These are phyloP conservation scores for Hypoxylon crocopeplum DNA, from an alignment of 495 filamentous ascomycete genomes.

Conservation along the genomic window DNA sequence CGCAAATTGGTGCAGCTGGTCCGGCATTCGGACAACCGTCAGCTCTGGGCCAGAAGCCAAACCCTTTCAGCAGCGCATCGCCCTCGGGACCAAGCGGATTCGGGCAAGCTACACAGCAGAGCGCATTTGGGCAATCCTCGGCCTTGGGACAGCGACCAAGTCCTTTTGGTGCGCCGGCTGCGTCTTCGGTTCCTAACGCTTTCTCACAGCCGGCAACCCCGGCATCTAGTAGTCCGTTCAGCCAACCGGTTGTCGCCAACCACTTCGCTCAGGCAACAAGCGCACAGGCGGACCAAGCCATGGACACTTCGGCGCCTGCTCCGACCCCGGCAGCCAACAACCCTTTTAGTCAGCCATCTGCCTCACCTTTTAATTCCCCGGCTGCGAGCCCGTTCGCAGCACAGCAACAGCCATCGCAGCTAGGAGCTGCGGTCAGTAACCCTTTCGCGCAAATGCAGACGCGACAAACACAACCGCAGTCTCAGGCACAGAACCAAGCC, in stretches of 20 bases:
- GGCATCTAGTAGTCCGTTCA: constrained; percentile 46
- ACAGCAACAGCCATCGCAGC: constrained; percentile 8
- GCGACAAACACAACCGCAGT: constrained; percentile 13
- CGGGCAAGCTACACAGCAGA: constrained; percentile 31
- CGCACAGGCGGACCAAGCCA: constrained; percentile 20
- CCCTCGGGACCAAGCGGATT: constrained; percentile 37
- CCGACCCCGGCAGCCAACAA: constrained; percentile 24
- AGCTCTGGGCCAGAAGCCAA: constrained; percentile 47
- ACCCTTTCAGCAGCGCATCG: constrained; percentile 43
- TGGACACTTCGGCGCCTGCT: constrained; percentile 37
- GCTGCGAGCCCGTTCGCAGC: constrained; percentile 17
- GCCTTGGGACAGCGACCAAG: constrained; percentile 29
- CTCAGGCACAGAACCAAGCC: constrained; percentile 10
- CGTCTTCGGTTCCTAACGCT: constrained; percentile 23
- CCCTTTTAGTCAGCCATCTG: constrained; percentile 23
- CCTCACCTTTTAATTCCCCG: constrained; percentile 8
- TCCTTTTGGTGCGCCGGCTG: constrained; percentile 32
- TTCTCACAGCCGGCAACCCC: constrained; percentile 34
- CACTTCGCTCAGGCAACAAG: constrained; percentile 34
- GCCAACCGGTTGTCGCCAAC: constrained; percentile 39
- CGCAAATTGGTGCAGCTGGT: constrained; percentile 43
- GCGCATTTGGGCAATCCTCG: constrained; percentile 32
- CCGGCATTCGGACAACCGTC: constrained; percentile 47
- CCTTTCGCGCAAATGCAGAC: constrained; percentile 31
- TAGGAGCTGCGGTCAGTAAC: constrained; percentile 18